These are phyloP conservation scores for Candida railenensis DNA, from an alignment of 805 yeast species.

Conservation along the genomic window DNA sequence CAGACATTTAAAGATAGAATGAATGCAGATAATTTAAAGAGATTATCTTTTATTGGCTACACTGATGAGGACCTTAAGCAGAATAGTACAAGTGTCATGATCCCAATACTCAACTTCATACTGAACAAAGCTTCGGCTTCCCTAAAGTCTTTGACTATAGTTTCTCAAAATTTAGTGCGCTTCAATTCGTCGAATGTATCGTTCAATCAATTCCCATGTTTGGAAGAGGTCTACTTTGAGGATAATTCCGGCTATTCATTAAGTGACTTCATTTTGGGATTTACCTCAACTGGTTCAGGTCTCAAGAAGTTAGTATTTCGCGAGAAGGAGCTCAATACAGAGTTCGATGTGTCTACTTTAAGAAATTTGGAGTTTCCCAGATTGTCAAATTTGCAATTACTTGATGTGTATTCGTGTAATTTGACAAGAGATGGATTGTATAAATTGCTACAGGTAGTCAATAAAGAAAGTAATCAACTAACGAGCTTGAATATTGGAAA, in stretches of 20 bases:
- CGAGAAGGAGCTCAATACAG: conserved; percentile 20
- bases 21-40: background rate
- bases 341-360: conserved; percentile 28
- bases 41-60: conserved; percentile 2
- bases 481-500: conserved; percentile 34
- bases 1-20: background rate
- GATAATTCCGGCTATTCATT: conserved; percentile 30
- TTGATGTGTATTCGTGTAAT: conserved; percentile 42
- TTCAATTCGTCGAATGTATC: conserved; percentile 6
- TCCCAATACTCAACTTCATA: background rate
- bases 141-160: conserved; percentile 21
- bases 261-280: conserved; percentile 14
- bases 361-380: conserved; percentile 20
- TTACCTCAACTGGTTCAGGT: conserved; percentile 9
- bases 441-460: conserved; percentile 33
- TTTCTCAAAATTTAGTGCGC: conserved; percentile 27
- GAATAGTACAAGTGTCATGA: background rate
- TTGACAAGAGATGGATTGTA: conserved; percentile 40
- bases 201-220: conserved; percentile 14
- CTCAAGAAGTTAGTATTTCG: conserved; percentile 29
- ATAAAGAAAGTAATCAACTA: conserved; percentile 24
- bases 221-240: conserved; percentile 29
- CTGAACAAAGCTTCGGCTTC: background rate
- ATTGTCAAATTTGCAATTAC: conserved; percentile 18
- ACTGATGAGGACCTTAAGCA: background rate